Base-by-base conservation (phyloP, 169 alveolate genomes). In the Ichthyophthirius multifiliis region DNA sequence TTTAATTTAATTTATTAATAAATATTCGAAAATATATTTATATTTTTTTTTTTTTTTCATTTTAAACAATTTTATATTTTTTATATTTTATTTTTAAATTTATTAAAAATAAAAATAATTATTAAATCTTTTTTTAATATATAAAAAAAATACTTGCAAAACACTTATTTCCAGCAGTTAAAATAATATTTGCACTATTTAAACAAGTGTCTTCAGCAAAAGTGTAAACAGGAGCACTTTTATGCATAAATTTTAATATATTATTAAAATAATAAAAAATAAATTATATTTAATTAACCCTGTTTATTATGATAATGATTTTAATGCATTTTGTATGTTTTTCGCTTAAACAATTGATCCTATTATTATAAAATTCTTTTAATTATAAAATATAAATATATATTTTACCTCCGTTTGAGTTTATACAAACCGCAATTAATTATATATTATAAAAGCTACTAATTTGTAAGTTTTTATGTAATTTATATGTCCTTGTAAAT, bases 121-220 rank as follows among this genome's bases (percentile, higher is more conserved):
- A n/a, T 6, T 45, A n/a, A 6, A 45, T 45, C 4, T n/a, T n/a
- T n/a, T n/a, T n/a, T n/a, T 6, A 5, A n/a, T n/a, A n/a, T n/a
- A n/a, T n/a, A 2, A 55, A 55, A 55, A 10, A 23, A 18, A 37
- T 75, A 45, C 80, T 48, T 10, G 85, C 80, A 79, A 43, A 79
- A 39, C 39, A 43, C 47, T 67, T 79, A 37, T 79, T 75, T 45
- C 85, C 85, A 15, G 46, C 10, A 1, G 78, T 67, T 48, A 79
- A 63, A 31, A 79, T 44, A 7, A 63, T 41, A 35, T 65, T 62
- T 20, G 75, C 76, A 65, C 85, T 79, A 35, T 79, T 79, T 39
- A 65, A 32, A 32, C 65, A 79, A 44, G 67, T 39, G 55, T 79
- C 85, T 47, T 79, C 85, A 44, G 67, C 85, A 46, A 79, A 79